These are phyloP conservation scores for Blumeria graminis DNA, from an alignment of 2,329 filamentous ascomycete species.

Conservation along the genomic window DNA sequence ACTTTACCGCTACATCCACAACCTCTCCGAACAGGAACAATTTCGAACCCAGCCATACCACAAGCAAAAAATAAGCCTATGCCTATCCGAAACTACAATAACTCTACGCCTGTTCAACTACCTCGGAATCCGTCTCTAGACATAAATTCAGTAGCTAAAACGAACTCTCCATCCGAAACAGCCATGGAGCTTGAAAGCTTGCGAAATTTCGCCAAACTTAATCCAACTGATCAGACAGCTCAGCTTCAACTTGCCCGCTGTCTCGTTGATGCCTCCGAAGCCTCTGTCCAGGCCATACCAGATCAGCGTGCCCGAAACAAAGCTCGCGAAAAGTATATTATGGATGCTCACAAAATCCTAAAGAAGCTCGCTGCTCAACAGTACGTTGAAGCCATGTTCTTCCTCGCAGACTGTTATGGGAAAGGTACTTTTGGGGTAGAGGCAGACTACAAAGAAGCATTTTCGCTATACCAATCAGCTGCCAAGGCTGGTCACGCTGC, in stretches of 20 bases:
- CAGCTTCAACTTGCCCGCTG: constrained; percentile 59
- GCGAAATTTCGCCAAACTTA: constrained; percentile 39
- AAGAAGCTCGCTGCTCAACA: constrained; percentile 61
- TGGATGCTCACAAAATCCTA: constrained; percentile 71
- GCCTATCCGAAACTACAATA: constrained; percentile 20
- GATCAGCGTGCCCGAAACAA: constrained; percentile 53
- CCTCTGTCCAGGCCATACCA: constrained; percentile 37
- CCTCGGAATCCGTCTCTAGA: constrained; percentile 2
- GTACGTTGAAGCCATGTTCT: constrained; percentile 78
- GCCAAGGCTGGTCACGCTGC: constrained; percentile 72
- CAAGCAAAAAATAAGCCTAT: constrained; percentile 29
- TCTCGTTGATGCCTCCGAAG: constrained; percentile 60
- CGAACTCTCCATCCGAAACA: constrained; percentile 31
- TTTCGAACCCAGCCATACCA: constrained; percentile 25
- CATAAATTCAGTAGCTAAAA: constrained; percentile 3
- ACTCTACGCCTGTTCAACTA: constrained; percentile 6
- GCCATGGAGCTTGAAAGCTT: constrained; percentile 54
- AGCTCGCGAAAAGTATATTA: constrained; percentile 56
- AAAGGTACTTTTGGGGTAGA: constrained; percentile 57
- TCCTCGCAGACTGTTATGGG: constrained; percentile 71
- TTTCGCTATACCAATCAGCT: constrained; percentile 76
- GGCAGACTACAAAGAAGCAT: constrained; percentile 75
- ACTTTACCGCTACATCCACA: constrained; percentile 33
- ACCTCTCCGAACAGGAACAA: constrained; percentile 37
- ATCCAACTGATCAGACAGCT: constrained; percentile 46